These are phyloP conservation scores for Fusarium setosum DNA, from an alignment of 2,329 filamentous ascomycete genomes.

Conservation along the genomic window DNA sequence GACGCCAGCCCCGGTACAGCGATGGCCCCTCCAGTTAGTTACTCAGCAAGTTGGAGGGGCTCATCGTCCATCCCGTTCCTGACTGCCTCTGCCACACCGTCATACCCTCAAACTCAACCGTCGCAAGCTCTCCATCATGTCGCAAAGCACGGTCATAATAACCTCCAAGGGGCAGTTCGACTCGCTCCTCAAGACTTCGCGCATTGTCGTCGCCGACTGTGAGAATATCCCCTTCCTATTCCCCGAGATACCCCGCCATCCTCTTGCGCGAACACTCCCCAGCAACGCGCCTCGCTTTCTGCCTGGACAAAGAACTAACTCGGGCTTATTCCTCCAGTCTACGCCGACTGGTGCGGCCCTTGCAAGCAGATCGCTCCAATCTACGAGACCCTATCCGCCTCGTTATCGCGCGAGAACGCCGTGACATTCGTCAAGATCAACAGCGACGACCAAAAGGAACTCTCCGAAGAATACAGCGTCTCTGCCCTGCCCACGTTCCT, in stretches of 20 bases:
- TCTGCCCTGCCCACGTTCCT: constrained; percentile 91
- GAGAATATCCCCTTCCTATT: constrained; percentile 54
- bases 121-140: constrained; percentile 44
- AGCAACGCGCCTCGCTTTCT: constrained; percentile 25
- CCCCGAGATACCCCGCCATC: constrained; percentile 34
- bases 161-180: constrained; percentile 72
- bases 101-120: constrained; percentile 33
- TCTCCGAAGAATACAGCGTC: constrained; percentile 79
- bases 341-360: constrained; percentile 86
- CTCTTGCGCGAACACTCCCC: constrained; percentile 11
- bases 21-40: constrained; percentile 39
- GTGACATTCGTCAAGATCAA: constrained; percentile 92
- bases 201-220: constrained; percentile 91
- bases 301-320: constrained; percentile 25
- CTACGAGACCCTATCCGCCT: constrained; percentile 80
- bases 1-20: constrained; percentile 43
- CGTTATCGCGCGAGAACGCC: constrained; percentile 76
- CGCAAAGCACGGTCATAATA: constrained; percentile 45
- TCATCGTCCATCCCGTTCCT: constrained; percentile 28
- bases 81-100: constrained; percentile 37
- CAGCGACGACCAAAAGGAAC: constrained; percentile 79
- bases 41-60: constrained; percentile 33
- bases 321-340: constrained; percentile 68
- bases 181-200: constrained; percentile 75
- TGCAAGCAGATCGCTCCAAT: constrained; percentile 87